These are phyloP conservation scores for Solanum sejunctum DNA, from an alignment of 257 asterid genomes.

Conservation along the genomic window DNA sequence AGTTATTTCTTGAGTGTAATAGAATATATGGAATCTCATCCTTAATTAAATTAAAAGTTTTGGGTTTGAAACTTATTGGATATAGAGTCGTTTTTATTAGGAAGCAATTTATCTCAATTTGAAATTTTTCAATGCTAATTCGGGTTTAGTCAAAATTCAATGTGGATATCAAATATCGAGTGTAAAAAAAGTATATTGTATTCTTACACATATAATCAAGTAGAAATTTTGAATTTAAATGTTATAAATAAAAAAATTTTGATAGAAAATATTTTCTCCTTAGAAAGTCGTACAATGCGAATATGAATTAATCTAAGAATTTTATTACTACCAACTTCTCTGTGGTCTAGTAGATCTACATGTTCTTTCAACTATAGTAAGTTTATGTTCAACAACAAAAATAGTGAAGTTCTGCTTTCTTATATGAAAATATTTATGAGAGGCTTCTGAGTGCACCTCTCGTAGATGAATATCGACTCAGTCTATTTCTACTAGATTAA, in stretches of 20 bases:
- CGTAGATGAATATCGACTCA: not conserved
- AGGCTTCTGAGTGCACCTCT: too few species aligned
- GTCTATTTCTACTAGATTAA: not conserved
- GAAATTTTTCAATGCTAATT: rapidly evolving
- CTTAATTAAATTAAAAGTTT: not conserved
- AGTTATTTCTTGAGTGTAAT: not conserved
- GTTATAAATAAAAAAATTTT: not conserved
- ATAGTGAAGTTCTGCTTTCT: too few species aligned
- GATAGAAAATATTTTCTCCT: not conserved
- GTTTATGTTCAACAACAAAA: too few species aligned
- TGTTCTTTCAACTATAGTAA: too few species aligned
- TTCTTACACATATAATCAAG: not conserved
- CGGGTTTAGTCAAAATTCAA: not conserved
- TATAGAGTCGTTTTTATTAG: not conserved
- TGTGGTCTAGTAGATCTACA: too few species aligned
- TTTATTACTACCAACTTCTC: too few species aligned
- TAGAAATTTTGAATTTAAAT: not conserved
- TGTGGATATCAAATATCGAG: rapidly evolving
- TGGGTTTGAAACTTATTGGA: rapidly evolving
- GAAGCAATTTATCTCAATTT: not conserved
- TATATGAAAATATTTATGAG: too few species aligned
- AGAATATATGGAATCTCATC: not conserved
- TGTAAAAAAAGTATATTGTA: not conserved
- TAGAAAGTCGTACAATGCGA: not conserved
- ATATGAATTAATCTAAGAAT: not conserved